Conservation (phyloP, 257 asterid genomes). For the Solanum clarkiae region DNA sequence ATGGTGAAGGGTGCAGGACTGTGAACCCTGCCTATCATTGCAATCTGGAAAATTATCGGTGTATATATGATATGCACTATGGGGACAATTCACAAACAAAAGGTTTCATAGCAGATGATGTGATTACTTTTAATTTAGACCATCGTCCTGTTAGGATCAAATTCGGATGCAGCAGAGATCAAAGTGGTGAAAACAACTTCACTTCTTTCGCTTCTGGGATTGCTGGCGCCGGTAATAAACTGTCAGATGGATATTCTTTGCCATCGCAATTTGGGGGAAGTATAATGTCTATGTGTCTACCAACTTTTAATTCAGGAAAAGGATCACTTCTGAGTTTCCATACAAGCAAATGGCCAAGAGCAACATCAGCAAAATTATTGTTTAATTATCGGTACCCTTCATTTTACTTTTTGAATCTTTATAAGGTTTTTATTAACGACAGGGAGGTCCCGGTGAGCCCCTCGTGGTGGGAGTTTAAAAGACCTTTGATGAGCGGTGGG, state of each 20-base stretch:
- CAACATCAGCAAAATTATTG: neutral
- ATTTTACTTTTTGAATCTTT: neutral
- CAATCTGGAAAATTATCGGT: neutral
- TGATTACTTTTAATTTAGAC: neutral
- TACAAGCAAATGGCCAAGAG: neutral
- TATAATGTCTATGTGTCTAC: neutral
- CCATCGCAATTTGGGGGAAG: neutral
- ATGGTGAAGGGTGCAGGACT: neutral
- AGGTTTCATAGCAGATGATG: neutral
- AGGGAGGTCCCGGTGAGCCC: neutral
- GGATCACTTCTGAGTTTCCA: neutral
- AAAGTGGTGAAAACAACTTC: neutral
- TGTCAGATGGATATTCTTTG: neutral
- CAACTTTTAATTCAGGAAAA: neutral
- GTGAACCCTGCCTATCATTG: neutral
- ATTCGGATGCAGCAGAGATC: neutral
- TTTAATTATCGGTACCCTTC: neutral
- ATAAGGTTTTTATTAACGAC: neutral
- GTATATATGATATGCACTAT: neutral
- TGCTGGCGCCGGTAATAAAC: neutral
- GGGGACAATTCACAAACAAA: neutral
- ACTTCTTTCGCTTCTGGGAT: neutral
- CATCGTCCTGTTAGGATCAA: neutral
- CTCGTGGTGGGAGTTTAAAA: neutral
- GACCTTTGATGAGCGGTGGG: neutral